Conservation (phyloP, 116 monocot genomes). For the Papilionanthe hybrid region DNA sequence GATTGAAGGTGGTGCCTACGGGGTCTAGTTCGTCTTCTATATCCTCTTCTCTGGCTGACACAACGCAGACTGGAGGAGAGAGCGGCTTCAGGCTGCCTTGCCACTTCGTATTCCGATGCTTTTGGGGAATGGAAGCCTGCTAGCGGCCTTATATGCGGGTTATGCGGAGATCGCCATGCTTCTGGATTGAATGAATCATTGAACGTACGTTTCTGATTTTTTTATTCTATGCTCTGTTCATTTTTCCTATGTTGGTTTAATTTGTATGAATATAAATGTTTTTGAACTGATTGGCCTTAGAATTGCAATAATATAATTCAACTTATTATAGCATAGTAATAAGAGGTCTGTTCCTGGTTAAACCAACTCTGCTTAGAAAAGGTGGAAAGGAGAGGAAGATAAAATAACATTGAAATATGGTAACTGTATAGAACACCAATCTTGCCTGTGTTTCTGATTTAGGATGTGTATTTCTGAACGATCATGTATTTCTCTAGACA, state of each 20-base stretch:
- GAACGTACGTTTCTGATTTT: constrained; percentile 32
- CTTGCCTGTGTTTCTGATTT: neutral
- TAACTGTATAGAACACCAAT: neutral
- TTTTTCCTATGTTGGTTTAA: neutral
- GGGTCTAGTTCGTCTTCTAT: neutral
- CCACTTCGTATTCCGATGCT: constrained; percentile 66
- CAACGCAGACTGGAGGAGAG: constrained; percentile 1
- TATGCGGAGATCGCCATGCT: constrained; percentile 46
- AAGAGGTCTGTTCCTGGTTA: neutral
- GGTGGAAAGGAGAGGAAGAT: neutral
- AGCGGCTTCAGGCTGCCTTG: constrained; percentile 44
- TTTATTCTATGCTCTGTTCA: neutral
- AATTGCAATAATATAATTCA: neutral
- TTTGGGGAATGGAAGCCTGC: constrained; percentile 33
- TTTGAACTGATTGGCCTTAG: neutral
- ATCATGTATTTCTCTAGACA: neutral
- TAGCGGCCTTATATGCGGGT: constrained; percentile 36
- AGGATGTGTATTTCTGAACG: neutral
- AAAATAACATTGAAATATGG: neutral
- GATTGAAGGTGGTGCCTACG: constrained; percentile 42
- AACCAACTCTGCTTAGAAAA: neutral
- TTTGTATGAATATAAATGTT: neutral
- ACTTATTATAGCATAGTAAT: neutral
- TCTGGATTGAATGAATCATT: constrained; percentile 17
- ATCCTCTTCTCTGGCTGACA: neutral